phyloP scores from a whole-genome alignment of 2,329 filamentous ascomycete species.

The Pseudopithomyces maydicus region DNA sequence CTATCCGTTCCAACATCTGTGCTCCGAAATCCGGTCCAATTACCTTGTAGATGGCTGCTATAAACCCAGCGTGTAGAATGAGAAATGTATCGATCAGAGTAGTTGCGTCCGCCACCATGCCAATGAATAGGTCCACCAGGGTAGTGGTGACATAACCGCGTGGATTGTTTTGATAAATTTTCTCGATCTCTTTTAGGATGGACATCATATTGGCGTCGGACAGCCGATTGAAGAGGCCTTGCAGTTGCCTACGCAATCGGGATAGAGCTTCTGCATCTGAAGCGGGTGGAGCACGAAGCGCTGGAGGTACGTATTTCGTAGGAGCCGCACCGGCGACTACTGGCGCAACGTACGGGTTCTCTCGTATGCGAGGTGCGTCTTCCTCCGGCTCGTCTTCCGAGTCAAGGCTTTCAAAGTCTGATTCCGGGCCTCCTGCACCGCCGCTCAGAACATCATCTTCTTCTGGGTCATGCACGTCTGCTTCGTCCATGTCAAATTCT shows the following conservation, averaged over 20 bases:
- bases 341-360: conserved; percentile 91
- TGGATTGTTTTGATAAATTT: conserved; percentile 80
- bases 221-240: conserved; percentile 89
- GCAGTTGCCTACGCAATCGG: conserved; percentile 77
- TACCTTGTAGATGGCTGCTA: conserved; percentile 84
- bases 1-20: conserved; percentile 77
- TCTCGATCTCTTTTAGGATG: conserved; percentile 81
- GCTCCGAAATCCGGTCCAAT: conserved; percentile 89
- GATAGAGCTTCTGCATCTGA: conserved; percentile 70
- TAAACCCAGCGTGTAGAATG: conserved; percentile 87
- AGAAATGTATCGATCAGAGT: conserved; percentile 85
- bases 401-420: conserved; percentile 35
- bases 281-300: conserved; percentile 68
- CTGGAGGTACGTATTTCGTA: conserved; percentile 88
- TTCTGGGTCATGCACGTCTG: conserved; percentile 33
- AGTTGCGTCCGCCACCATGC: conserved; percentile 79
- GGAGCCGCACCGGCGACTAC: conserved; percentile 50
- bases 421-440: conserved; percentile 43
- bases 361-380: conserved; percentile 56
- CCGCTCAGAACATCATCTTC: conserved; percentile 21
- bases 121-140: conserved; percentile 76
- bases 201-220: conserved; percentile 89
- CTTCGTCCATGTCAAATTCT: neutral
- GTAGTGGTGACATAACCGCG: conserved; percentile 87
- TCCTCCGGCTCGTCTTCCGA: conserved; percentile 36